Evolutionary conservation across 202 grass and related monocot species (phyloP).

Genomic region (Schoenoplectus triqueter): DNA sequence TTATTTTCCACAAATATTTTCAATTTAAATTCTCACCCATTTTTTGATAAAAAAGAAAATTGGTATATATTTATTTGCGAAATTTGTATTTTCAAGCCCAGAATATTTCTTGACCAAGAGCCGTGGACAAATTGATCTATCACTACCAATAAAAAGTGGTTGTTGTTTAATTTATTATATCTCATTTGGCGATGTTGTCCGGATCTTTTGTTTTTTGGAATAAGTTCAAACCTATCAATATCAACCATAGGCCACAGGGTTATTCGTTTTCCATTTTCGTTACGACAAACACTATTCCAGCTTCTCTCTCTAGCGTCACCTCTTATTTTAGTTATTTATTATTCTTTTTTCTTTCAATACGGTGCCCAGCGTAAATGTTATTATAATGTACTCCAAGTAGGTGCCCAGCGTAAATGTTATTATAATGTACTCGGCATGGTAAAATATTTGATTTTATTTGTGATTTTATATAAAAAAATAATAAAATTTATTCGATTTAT

Average conservation of each 20-base stretch:
- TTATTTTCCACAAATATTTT: too few species aligned
- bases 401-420: too few species aligned
- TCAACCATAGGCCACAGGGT: not conserved
- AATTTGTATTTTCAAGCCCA: not conserved
- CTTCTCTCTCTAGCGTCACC: not conserved
- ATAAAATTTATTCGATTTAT: too few species aligned
- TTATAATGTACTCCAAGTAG: too few species aligned
- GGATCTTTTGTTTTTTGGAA: slow-evolving; percentile 1
- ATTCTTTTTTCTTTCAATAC: too few species aligned
- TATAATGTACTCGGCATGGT: too few species aligned
- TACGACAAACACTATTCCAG: not conserved
- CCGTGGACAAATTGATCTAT: not conserved
- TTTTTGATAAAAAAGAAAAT: too few species aligned
- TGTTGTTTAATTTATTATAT: not conserved
- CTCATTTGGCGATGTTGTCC: not conserved
- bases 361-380: too few species aligned
- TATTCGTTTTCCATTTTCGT: not conserved
- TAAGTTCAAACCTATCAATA: not conserved
- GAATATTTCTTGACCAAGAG: not conserved
- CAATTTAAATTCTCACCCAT: too few species aligned
- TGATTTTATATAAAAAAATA: too few species aligned
- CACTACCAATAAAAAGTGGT: slow-evolving; percentile 26
- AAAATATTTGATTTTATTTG: too few species aligned
- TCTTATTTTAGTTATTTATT: not conserved
- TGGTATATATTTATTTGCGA: not conserved